phyloP scores from a whole-genome alignment of 192 early-diverging fungal genomes.

The Dissophora globulifera region DNA sequence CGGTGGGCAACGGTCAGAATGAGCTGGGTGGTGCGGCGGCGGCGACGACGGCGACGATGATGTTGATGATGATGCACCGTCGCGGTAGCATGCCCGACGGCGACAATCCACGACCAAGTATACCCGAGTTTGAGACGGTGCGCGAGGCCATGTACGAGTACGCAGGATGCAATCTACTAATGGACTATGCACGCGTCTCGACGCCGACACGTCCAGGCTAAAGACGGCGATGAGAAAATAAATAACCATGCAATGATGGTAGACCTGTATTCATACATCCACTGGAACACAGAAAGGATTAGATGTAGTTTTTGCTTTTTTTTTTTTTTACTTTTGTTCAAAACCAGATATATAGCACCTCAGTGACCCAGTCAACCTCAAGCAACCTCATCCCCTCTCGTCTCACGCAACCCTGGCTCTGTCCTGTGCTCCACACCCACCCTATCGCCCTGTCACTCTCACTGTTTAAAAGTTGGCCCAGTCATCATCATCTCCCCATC shows the following conservation, averaged over 20 bases:
- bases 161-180: slow-evolving; percentile 69
- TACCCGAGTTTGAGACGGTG: slow-evolving; percentile 76
- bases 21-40: slow-evolving; percentile 52
- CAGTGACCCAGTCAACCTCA: too few species aligned
- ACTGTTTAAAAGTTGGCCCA: slow-evolving; percentile 53
- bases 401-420: too few species aligned
- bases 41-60: too few species aligned
- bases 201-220: slow-evolving; percentile 72
- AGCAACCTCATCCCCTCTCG: neutral
- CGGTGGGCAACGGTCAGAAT: slow-evolving; percentile 48
- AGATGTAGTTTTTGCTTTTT: too few species aligned
- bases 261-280: too few species aligned
- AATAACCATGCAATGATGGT: too few species aligned
- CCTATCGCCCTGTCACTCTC: too few species aligned
- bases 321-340: too few species aligned
- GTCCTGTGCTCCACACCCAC: too few species aligned
- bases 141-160: slow-evolving; percentile 74
- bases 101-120: slow-evolving; percentile 38
- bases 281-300: too few species aligned
- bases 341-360: too few species aligned
- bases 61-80: slow-evolving; percentile 27
- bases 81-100: slow-evolving; percentile 28
- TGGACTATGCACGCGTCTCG: slow-evolving; percentile 74
- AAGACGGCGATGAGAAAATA: too few species aligned
- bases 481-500: slow-evolving; percentile 52